A percentile compares a stretch with the other conserved stretches of the same genome.
Conservation (phyloP, 192 early-diverging fungal species). For the Chytriomyces confervae region DNA sequence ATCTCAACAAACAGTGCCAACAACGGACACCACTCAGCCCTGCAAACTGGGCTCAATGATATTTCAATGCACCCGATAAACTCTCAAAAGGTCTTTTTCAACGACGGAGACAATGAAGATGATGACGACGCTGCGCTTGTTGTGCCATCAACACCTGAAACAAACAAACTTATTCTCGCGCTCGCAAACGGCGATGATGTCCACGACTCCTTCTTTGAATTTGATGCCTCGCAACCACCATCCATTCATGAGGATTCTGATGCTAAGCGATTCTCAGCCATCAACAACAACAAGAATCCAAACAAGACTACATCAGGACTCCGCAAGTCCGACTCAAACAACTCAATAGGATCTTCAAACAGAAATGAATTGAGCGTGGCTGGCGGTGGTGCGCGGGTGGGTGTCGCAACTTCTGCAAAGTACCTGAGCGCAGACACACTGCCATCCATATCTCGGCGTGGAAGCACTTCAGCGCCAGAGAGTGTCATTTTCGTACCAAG, state of each 20-base stretch:
- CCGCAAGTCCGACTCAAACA: too few species aligned
- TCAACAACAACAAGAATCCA: too few species aligned
- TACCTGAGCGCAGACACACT: background rate
- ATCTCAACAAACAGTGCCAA: background rate
- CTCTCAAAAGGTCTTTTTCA: background rate
- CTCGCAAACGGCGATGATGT: conserved; percentile 18
- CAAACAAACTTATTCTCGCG: conserved; percentile 15
- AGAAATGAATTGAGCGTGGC: too few species aligned
- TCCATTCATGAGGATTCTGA: background rate
- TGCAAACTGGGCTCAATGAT: background rate
- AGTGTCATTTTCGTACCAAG: background rate
- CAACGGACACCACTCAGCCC: background rate
- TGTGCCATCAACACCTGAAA: conserved; percentile 23
- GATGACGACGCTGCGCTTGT: background rate
- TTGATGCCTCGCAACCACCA: background rate
- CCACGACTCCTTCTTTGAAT: background rate
- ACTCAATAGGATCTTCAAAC: too few species aligned
- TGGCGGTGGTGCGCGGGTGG: too few species aligned
- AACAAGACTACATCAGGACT: too few species aligned
- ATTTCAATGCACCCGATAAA: too few species aligned
- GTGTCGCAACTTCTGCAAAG: background rate
- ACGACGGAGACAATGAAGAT: background rate
- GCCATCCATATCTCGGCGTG: background rate
- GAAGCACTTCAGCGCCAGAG: background rate
- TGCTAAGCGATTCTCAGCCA: background rate